These are phyloP conservation scores for Teunomyces cretensis DNA, from an alignment of 805 yeast genomes.

Conservation along the genomic window DNA sequence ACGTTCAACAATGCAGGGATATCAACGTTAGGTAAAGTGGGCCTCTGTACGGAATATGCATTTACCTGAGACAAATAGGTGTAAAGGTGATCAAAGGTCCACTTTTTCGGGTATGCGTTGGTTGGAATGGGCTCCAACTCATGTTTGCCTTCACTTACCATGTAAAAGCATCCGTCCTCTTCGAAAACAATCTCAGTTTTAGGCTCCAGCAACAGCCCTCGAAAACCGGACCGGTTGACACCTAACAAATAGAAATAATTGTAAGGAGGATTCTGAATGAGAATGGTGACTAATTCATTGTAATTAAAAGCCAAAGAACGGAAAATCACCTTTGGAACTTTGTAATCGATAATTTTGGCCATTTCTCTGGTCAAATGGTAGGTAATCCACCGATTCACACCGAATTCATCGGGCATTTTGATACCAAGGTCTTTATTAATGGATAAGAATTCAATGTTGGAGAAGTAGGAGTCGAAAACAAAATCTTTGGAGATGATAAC, in stretches of 20 bases:
- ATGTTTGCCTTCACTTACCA: neutral
- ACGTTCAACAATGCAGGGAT: neutral
- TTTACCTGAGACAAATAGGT: neutral
- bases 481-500: constrained; percentile 16
- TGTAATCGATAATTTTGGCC: constrained; percentile 3
- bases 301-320: constrained; percentile 8
- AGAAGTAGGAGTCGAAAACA: constrained; percentile 11
- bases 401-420: constrained; percentile 18
- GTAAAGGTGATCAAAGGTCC: neutral
- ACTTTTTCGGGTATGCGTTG: neutral
- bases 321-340: constrained; percentile 8
- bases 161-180: neutral
- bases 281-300: constrained; percentile 6
- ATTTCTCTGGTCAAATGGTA: constrained; percentile 7
- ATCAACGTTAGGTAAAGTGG: neutral
- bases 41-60: neutral
- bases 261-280: too few species aligned
- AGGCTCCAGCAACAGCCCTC: too few species aligned
- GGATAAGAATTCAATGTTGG: constrained; percentile 15
- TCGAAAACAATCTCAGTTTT: neutral
- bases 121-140: neutral
- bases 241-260: too few species aligned
- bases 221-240: too few species aligned
- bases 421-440: constrained; percentile 13
- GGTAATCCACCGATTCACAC: constrained; percentile 15